These are phyloP conservation scores for Septoria linicola DNA, from an alignment of 2,329 filamentous ascomycete species.

Conservation along the genomic window DNA sequence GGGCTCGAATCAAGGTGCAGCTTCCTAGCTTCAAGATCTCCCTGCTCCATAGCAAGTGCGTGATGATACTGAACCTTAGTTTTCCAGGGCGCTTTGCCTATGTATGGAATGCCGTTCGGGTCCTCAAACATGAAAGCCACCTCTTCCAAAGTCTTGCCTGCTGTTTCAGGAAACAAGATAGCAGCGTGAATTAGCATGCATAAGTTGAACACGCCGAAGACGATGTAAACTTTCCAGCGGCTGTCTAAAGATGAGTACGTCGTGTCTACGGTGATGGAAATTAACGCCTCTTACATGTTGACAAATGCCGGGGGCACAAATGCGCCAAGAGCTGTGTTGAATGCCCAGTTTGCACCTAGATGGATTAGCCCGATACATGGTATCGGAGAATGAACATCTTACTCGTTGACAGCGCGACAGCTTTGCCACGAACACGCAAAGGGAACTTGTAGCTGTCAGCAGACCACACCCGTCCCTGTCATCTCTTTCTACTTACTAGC, in stretches of 20 bases:
- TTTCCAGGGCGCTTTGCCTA: slow-evolving; percentile 59
- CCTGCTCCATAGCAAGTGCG: too few species aligned
- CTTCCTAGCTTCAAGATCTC: too few species aligned
- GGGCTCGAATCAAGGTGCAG: too few species aligned
- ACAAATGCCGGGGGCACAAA: slow-evolving; percentile 60
- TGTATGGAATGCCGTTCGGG: slow-evolving; percentile 40
- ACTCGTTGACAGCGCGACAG: slow-evolving; percentile 56
- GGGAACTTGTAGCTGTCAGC: too few species aligned
- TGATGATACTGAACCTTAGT: too few species aligned
- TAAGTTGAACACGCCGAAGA: slow-evolving; percentile 70
- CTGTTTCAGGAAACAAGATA: slow-evolving; percentile 66
- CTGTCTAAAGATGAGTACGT: too few species aligned
- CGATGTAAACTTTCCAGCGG: slow-evolving; percentile 63
- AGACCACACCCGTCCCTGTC: too few species aligned
- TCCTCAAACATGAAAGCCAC: slow-evolving; percentile 69
- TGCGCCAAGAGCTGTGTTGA: slow-evolving; percentile 58
- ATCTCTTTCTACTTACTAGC: too few species aligned
- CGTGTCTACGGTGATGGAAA: too few species aligned
- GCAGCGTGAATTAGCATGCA: slow-evolving; percentile 62
- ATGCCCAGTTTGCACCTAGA: slow-evolving; percentile 52
- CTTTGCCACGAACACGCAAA: slow-evolving; percentile 59
- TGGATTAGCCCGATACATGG: not conserved
- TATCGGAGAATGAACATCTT: not conserved
- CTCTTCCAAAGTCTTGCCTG: slow-evolving; percentile 74
- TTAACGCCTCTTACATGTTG: slow-evolving; percentile 59